Conservation (phyloP, 148 eudicot species). For the Dianthus caryophyllus region DNA sequence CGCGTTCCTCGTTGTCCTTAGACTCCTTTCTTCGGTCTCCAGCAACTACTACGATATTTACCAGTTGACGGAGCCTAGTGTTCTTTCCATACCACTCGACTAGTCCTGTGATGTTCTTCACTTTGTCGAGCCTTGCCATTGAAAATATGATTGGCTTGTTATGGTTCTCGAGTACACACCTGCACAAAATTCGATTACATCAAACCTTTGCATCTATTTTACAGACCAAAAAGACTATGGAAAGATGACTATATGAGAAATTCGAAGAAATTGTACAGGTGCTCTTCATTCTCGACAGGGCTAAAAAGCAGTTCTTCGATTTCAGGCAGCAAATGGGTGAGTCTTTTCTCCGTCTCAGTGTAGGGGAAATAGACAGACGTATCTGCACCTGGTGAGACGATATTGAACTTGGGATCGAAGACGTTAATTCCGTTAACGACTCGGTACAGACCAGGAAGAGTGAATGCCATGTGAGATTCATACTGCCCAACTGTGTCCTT, state of each 20-base stretch:
- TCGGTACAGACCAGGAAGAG: constrained; percentile 91
- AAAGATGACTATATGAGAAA: neutral
- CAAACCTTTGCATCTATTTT: no score
- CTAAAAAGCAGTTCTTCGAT: constrained; percentile 83
- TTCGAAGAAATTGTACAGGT: constrained; percentile 48
- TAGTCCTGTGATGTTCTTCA: constrained; percentile 88
- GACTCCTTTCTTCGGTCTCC: constrained; percentile 96
- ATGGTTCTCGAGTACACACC: constrained; percentile 72
- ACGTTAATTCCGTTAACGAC: constrained; percentile 95
- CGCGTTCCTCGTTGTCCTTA: constrained; percentile 84
- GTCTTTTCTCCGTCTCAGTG: constrained; percentile 67
- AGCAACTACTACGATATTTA: constrained; percentile 89
- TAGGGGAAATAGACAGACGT: constrained; percentile 71
- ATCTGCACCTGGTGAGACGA: constrained; percentile 96
- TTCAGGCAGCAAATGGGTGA: constrained; percentile 72
- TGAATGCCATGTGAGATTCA: constrained; percentile 79
- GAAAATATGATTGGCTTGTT: constrained; percentile 86
- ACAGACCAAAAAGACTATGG: neutral
- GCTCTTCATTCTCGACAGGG: constrained; percentile 69
- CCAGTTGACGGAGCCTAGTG: constrained; percentile 58
- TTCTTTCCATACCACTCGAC: constrained; percentile 90
- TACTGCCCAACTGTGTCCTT: constrained; percentile 96
- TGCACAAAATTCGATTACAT: constrained; percentile 22
- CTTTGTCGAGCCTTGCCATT: constrained; percentile 91
- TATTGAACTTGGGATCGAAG: constrained; percentile 95